Conservation (phyloP, 257 asterid genomes). For the Penstemon barbatus region DNA sequence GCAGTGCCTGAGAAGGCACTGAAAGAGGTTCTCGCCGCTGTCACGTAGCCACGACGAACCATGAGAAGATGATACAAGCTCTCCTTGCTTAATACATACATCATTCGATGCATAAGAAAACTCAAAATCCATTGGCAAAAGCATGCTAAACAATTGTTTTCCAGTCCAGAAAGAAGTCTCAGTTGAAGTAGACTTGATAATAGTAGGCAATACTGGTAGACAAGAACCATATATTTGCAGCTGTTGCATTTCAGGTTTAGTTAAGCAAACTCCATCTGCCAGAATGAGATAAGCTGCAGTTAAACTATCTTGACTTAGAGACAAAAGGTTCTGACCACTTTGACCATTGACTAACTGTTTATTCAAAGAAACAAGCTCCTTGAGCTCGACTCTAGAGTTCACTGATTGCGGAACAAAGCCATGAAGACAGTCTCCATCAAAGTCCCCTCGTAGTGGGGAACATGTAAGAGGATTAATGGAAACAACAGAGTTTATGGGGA, state of each 20-base stretch:
- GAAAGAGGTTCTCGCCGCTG: slow-evolving; percentile 53
- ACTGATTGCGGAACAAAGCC: slow-evolving; percentile 91
- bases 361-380: slow-evolving; percentile 69
- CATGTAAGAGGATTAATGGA: slow-evolving; percentile 85
- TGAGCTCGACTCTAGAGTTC: slow-evolving; percentile 69
- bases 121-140: slow-evolving; percentile 66
- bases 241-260: slow-evolving; percentile 75
- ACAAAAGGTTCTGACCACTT: slow-evolving; percentile 72
- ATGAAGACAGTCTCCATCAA: slow-evolving; percentile 97
- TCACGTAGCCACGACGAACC: slow-evolving; percentile 84
- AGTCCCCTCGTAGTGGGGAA: slow-evolving; percentile 91
- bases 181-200: slow-evolving; percentile 38
- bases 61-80: slow-evolving; percentile 53
- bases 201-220: slow-evolving; percentile 47
- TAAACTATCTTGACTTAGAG: slow-evolving; percentile 82
- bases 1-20: slow-evolving; percentile 51
- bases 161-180: slow-evolving; percentile 71
- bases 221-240: slow-evolving; percentile 73
- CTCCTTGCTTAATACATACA: slow-evolving; percentile 62
- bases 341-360: slow-evolving; percentile 79
- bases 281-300: slow-evolving; percentile 78
- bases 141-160: slow-evolving; percentile 66
- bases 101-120: slow-evolving; percentile 49
- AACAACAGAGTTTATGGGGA: slow-evolving; percentile 59
- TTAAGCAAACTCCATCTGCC: slow-evolving; percentile 66